Evolutionary conservation across 2,329 filamentous ascomycete species (phyloP).

Genomic region (Clonostachys sp.): DNA sequence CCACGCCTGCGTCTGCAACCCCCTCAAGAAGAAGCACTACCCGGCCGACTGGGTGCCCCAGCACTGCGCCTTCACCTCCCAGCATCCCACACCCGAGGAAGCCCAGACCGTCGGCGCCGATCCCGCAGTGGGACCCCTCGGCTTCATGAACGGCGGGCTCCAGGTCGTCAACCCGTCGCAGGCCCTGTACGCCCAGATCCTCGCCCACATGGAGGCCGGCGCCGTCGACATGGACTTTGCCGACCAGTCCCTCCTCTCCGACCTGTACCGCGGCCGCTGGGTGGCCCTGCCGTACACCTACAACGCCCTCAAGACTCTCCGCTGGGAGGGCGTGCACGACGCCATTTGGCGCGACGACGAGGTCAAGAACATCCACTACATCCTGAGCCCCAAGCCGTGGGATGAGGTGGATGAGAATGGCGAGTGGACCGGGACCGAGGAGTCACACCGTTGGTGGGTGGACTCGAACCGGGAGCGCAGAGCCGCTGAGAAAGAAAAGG

Average conservation of each 20-base stretch:
- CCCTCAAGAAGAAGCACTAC: constrained; percentile 73
- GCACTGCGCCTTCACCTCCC: constrained; percentile 55
- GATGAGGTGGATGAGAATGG: constrained; percentile 41
- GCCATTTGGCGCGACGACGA: constrained; percentile 52
- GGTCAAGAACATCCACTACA: constrained; percentile 60
- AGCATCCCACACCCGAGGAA: constrained; percentile 38
- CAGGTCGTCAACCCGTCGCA: constrained; percentile 50
- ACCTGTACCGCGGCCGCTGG: constrained; percentile 52
- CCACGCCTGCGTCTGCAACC: constrained; percentile 85
- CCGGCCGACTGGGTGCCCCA: constrained; percentile 61
- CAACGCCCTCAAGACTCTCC: constrained; percentile 59
- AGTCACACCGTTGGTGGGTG: constrained; percentile 53
- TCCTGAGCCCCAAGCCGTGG: constrained; percentile 59
- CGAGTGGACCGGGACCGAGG: constrained; percentile 35
- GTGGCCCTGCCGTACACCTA: constrained; percentile 55
- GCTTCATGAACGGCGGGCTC: constrained; percentile 49
- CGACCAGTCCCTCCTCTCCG: constrained; percentile 54
- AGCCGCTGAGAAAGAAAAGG: constrained; percentile 28
- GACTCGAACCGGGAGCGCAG: constrained; percentile 40
- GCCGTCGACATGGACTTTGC: constrained; percentile 49
- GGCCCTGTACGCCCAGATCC: constrained; percentile 42
- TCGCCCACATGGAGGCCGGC: constrained; percentile 41
- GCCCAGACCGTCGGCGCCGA: constrained; percentile 41
- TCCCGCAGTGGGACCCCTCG: constrained; percentile 39
- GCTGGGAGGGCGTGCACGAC: constrained; percentile 45